phyloP scores from a whole-genome alignment of 441 rosid species.

The Breynia disticha region DNA sequence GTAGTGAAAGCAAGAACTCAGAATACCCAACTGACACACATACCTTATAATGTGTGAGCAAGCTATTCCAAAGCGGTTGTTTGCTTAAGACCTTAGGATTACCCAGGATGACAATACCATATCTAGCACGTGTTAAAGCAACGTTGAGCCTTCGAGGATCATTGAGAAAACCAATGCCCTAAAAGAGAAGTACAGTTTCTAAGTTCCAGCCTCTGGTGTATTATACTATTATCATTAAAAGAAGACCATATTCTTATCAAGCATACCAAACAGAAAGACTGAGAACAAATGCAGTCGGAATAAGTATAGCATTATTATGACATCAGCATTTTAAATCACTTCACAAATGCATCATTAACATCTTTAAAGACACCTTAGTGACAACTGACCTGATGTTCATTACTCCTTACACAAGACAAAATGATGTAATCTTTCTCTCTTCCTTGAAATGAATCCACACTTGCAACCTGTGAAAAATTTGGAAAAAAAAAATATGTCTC shows the following conservation, averaged over 20 bases:
- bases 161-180: slow-evolving; percentile 99
- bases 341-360: too few species aligned
- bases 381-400: slow-evolving; percentile 82
- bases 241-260: too few species aligned
- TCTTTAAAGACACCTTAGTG: too few species aligned
- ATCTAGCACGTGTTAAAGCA: slow-evolving; percentile 95
- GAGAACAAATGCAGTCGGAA: too few species aligned
- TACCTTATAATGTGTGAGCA: slow-evolving; percentile 97
- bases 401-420: slow-evolving; percentile 97
- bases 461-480: slow-evolving; percentile 93
- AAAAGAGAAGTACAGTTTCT: slow-evolving; percentile 7
- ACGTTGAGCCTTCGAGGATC: slow-evolving; percentile 99
- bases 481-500: not conserved
- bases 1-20: too few species aligned
- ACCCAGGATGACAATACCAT: slow-evolving; percentile 95
- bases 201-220: too few species aligned
- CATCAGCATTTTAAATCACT: too few species aligned
- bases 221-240: too few species aligned
- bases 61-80: slow-evolving; percentile 95
- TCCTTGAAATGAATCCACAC: slow-evolving; percentile 99
- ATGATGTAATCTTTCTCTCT: slow-evolving; percentile 98
- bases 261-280: too few species aligned
- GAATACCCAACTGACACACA: too few species aligned
- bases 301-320: too few species aligned
- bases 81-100: slow-evolving; percentile 98